These are phyloP conservation scores for Pythium utonaiense DNA, from an alignment of 352 stramenopile genomes.

Conservation along the genomic window DNA sequence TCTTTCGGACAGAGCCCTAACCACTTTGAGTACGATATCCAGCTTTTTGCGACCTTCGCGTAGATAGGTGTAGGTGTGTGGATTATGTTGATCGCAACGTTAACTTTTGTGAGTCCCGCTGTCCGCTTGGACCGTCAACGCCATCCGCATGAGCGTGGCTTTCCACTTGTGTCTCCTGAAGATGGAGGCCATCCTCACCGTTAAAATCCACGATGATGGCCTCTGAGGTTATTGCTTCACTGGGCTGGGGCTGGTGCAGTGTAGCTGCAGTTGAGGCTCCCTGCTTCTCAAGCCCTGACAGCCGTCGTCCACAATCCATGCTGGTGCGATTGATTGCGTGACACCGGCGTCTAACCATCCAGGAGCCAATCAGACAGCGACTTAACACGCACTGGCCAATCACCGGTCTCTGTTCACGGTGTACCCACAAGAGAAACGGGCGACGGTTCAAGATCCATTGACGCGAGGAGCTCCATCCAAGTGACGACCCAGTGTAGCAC, in stretches of 20 bases:
- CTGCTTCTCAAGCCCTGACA: too few relatives aligned
- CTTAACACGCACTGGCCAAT: background rate
- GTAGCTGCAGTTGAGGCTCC: too few relatives aligned
- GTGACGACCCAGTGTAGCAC: too few relatives aligned
- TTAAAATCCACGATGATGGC: too few relatives aligned
- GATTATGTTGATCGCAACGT: background rate
- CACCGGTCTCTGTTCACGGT: background rate
- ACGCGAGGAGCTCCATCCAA: background rate
- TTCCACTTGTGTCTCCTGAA: too few relatives aligned
- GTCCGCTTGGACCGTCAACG: background rate
- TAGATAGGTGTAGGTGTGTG: background rate
- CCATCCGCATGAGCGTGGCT: too few relatives aligned
- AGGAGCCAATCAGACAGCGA: background rate
- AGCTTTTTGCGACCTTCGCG: background rate
- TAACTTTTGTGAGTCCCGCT: background rate
- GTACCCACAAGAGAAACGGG: background rate
- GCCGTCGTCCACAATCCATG: too few relatives aligned
- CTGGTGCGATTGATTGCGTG: too few relatives aligned
- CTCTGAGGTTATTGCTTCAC: too few relatives aligned
- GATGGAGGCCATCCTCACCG: too few relatives aligned
- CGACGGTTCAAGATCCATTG: background rate
- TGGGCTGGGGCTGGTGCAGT: too few relatives aligned
- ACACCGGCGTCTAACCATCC: background rate
- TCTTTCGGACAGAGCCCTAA: background rate
- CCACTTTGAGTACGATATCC: background rate